A percentile compares a stretch with the other conserved stretches of the same genome.
These are phyloP conservation scores for Gracilaria gracilis DNA, from an alignment of 23 red algal genomes.

Conservation along the genomic window DNA sequence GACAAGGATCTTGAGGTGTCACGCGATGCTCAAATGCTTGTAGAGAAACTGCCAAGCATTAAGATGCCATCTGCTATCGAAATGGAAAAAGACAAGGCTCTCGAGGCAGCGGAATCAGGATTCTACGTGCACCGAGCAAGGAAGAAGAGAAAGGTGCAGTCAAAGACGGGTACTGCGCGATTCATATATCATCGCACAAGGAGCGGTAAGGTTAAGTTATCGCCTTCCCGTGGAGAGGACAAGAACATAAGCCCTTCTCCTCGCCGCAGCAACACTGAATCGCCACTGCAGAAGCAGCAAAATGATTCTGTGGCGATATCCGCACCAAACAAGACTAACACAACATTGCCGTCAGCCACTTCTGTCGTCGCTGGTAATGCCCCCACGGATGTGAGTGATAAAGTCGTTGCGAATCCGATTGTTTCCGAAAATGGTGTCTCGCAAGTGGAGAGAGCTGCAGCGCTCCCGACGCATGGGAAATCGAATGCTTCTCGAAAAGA, in stretches of 20 bases:
- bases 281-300: background rate
- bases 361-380: background rate
- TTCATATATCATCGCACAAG: background rate
- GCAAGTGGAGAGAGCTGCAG: background rate
- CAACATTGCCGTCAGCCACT: background rate
- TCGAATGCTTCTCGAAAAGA: background rate
- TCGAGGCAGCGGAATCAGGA: slow-evolving; percentile 14
- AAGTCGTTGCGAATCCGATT: background rate
- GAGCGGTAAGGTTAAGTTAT: background rate
- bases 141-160: slow-evolving; percentile 38
- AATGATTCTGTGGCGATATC: background rate
- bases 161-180: background rate
- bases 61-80: slow-evolving; percentile 17
- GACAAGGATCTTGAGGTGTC: slow-evolving; percentile 49
- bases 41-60: slow-evolving; percentile 5
- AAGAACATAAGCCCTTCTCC: background rate
- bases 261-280: background rate
- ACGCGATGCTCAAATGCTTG: slow-evolving; percentile 12
- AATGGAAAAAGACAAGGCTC: slow-evolving; percentile 31
- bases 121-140: slow-evolving; percentile 22
- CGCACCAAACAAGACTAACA: background rate
- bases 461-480: too few relatives aligned
- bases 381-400: background rate
- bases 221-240: background rate
- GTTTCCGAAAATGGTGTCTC: background rate